Conservation (phyloP, 768 basidiomycete species). For the Lactarius evosmus region DNA sequence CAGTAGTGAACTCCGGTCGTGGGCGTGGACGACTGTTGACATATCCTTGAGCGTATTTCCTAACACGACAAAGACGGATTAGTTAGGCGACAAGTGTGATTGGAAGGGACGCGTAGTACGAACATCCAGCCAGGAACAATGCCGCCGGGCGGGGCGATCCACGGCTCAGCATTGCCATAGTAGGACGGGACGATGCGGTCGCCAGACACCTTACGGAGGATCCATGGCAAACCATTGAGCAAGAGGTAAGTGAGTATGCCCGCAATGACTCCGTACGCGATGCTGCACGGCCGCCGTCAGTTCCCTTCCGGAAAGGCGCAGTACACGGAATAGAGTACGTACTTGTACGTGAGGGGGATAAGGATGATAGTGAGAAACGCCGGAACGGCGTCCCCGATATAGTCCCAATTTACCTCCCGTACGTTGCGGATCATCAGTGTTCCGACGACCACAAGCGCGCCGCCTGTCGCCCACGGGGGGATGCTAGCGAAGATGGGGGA, state of each 20-base stretch:
- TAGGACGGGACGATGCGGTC: slow-evolving; percentile 63
- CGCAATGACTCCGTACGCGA: slow-evolving; percentile 86
- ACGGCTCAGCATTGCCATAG: slow-evolving; percentile 61
- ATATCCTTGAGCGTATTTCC: slow-evolving; percentile 1
- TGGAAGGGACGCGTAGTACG: not conserved
- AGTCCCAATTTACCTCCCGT: slow-evolving; percentile 86
- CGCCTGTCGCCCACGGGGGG: slow-evolving; percentile 83
- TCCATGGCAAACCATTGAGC: slow-evolving; percentile 66
- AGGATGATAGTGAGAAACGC: slow-evolving; percentile 80
- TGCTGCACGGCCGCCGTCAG: slow-evolving; percentile 44
- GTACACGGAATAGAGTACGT: slow-evolving; percentile 28
- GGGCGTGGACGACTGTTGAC: not conserved
- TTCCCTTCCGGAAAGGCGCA: not conserved
- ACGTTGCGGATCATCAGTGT: slow-evolving; percentile 84
- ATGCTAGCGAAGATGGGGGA: slow-evolving; percentile 87
- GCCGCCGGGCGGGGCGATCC: slow-evolving; percentile 69
- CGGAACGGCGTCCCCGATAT: slow-evolving; percentile 82
- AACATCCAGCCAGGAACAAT: slow-evolving; percentile 69
- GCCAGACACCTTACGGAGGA: slow-evolving; percentile 51
- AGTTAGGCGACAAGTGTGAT: not conserved
- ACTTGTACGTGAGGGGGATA: slow-evolving; percentile 80
- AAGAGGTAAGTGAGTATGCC: slow-evolving; percentile 69
- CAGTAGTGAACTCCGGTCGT: not conserved
- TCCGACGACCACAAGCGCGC: slow-evolving; percentile 82
- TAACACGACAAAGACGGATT: not conserved